Evolutionary conservation across 169 alveolate genomes (phyloP).

Genomic region (Plasmodium relictum): DNA sequence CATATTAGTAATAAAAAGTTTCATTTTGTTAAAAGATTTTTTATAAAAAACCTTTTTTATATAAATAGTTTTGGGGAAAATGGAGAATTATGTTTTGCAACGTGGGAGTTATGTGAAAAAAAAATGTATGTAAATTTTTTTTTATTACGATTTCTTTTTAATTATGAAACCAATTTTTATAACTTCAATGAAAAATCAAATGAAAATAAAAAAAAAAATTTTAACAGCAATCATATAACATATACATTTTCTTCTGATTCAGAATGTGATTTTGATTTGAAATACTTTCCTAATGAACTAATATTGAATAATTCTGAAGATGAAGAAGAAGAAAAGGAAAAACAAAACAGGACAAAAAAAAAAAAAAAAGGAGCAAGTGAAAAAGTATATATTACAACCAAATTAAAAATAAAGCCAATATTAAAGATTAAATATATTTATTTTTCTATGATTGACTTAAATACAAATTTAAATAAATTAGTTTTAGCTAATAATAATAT

Average conservation of each 20-base stretch:
- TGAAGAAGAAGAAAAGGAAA: not conserved
- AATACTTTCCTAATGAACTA: constrained; percentile 18
- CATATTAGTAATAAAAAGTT: constrained; percentile 23
- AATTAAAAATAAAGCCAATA: constrained; percentile 42
- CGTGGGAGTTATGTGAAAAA: constrained; percentile 27
- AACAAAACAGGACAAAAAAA: not conserved
- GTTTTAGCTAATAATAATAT: constrained; percentile 59
- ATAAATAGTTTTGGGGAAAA: constrained; percentile 62
- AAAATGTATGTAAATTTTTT: constrained; percentile 43
- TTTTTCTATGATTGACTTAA: constrained; percentile 57
- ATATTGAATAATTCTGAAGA: not conserved
- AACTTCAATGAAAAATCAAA: not conserved
- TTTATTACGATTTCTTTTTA: constrained; percentile 29
- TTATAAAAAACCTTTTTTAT: constrained; percentile 54
- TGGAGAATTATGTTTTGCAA: constrained; percentile 57
- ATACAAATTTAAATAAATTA: constrained; percentile 17
- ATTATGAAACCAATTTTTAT: constrained; percentile 3
- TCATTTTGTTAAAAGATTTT: constrained; percentile 37
- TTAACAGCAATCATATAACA: constrained; percentile 15
- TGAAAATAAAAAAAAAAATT: not conserved
- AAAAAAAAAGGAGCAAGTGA: not conserved
- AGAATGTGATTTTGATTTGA: constrained; percentile 13
- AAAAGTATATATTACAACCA: not conserved
- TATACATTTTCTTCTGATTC: constrained; percentile 42
- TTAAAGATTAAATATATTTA: constrained; percentile 46